Base-by-base conservation (phyloP, 2,329 filamentous ascomycete genomes). In the Xylariaceae sp. region DNA sequence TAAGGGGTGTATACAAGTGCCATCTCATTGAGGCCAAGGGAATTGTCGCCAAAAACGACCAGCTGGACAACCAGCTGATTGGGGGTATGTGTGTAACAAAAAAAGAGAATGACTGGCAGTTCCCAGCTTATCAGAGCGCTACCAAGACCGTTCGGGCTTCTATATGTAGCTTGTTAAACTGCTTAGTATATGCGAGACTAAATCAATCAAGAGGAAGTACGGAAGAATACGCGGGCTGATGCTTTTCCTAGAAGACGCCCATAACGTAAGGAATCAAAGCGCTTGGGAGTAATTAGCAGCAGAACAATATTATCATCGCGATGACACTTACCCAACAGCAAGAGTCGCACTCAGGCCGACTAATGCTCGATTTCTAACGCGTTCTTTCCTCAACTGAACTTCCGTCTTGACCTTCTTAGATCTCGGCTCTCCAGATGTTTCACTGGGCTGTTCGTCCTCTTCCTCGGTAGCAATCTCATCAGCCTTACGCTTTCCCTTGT, bases 321-420 rank as follows among this genome's bases (percentile, higher is more conserved):
- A 45, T 2, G 13, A 44, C 30, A 88, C 92, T 77, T 83, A 97
- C 94, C 92, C 92, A 72, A 97, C 82, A 52, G 90, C 91, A 70
- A 97, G 81, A 40, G 91, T 94, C 53, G 91, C 91, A 58, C 87
- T 90, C 47, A 97, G 83, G 53, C 94, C 93, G 59, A 96, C 81
- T 57, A 96, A 77, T 40, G 94, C 91, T 68, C 92, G 85, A 73
- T 87, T 91, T 75, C 91, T 87, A 61, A 97, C 91, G 67, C 86
- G 89, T 75, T 95, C 88, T 75, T 91, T 92, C 72, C 87, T 87
- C 62, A 95, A 72, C 73, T 94, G 88, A 37, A 89, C 83, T 70
- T 94, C 89, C 1, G 91, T 88, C 79, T 87, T 91, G 33, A 83
- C 84, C 69, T 88, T 91, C 83, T 97, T 97, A 71, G 85, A 72